Evolutionary conservation across 495 filamentous ascomycete species (phyloP).

Genomic region (Penicillium alfredii): DNA sequence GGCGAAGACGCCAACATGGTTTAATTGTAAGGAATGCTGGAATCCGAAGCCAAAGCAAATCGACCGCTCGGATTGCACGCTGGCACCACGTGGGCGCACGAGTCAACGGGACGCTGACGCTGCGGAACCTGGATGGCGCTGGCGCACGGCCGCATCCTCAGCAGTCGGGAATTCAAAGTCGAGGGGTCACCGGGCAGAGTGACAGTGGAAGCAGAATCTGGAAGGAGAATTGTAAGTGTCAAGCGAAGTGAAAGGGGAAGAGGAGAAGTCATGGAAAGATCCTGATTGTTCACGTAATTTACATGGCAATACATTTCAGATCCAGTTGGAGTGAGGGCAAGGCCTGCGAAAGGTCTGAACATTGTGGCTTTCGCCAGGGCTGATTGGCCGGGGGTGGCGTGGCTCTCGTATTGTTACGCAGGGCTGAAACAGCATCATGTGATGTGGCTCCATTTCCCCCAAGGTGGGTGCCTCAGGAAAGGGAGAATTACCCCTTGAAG

Average conservation of each 20-base stretch:
- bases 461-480: too few relatives aligned
- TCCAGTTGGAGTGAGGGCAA: too few relatives aligned
- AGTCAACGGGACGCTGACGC: slow-evolving; percentile 36
- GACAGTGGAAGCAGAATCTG: slow-evolving; percentile 1
- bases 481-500: too few relatives aligned
- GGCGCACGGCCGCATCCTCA: slow-evolving; percentile 27
- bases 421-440: too few relatives aligned
- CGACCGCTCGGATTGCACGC: slow-evolving; percentile 24
- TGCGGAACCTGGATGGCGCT: slow-evolving; percentile 26
- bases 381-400: too few relatives aligned
- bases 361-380: too few relatives aligned
- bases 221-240: not conserved
- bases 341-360: too few relatives aligned
- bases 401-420: too few relatives aligned
- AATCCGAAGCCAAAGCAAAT: slow-evolving; percentile 13
- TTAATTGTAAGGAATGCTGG: slow-evolving; percentile 18
- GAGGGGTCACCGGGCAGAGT: not conserved
- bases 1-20: slow-evolving; percentile 47
- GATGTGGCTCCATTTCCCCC: too few relatives aligned
- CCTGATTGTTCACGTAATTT: not conserved
- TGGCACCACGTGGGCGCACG: slow-evolving; percentile 43
- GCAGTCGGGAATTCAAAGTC: slow-evolving; percentile 5
- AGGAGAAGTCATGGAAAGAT: not conserved
- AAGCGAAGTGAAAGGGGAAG: not conserved
- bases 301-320: too few relatives aligned